A percentile compares a stretch with the other conserved stretches of the same genome.
phyloP scores from a whole-genome alignment of 495 filamentous ascomycete genomes.

The Recurvomyces mirabilis region DNA sequence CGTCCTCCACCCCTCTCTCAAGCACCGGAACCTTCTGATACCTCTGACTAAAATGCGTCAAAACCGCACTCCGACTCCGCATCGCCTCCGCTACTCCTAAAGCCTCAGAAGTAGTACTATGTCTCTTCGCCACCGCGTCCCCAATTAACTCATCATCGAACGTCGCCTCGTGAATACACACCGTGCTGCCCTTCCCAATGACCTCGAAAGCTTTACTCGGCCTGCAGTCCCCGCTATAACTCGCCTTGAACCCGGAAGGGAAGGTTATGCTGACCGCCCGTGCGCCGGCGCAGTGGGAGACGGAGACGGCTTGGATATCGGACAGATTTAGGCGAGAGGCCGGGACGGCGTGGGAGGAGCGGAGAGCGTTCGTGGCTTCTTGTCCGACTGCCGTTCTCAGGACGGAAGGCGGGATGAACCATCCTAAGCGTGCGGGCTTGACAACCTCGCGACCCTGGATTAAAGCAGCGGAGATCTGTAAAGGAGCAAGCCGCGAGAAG shows the following conservation, averaged over 20 bases:
- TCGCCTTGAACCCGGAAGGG: conserved; percentile 58
- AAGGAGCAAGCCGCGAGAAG: conserved; percentile 45
- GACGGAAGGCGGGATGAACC: conserved; percentile 14
- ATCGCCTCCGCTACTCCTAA: conserved; percentile 65
- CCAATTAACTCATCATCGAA: conserved; percentile 73
- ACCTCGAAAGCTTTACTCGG: conserved; percentile 56
- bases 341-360: conserved; percentile 6
- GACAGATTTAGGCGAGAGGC: conserved; percentile 31
- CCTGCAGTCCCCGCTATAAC: conserved; percentile 87
- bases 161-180: conserved; percentile 91
- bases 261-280: conserved; percentile 68
- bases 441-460: conserved; percentile 2
- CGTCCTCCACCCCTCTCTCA: conserved; percentile 23
- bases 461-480: conserved; percentile 24
- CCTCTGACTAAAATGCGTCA: conserved; percentile 94
- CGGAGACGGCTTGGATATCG: conserved; percentile 47
- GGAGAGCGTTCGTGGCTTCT: background rate
- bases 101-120: conserved; percentile 76
- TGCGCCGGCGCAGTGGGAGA: conserved; percentile 69
- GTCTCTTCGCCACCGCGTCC: conserved; percentile 79
- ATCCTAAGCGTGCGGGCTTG: conserved; percentile 8
- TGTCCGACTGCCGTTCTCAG: background rate
- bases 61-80: conserved; percentile 59
- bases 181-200: conserved; percentile 62
- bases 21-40: conserved; percentile 73